These are phyloP conservation scores for Sporothrix euskadiensis DNA, from an alignment of 2,329 filamentous ascomycete species.

Conservation along the genomic window DNA sequence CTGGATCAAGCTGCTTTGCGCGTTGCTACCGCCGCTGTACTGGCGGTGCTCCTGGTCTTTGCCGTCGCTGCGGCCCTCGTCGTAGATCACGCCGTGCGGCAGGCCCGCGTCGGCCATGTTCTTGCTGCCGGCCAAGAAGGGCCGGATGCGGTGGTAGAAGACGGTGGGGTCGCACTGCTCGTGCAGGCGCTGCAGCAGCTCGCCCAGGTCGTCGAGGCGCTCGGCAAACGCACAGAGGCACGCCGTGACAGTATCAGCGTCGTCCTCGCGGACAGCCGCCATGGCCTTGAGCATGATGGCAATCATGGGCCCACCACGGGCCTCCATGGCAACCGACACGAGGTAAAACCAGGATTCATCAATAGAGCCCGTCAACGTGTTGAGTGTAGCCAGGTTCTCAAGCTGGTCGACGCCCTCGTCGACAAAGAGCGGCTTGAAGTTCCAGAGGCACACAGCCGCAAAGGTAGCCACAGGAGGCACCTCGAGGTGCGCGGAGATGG, in stretches of 20 bases:
- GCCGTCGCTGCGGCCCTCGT: conserved; percentile 66
- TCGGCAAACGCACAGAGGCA: conserved; percentile 84
- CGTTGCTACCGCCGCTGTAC: conserved; percentile 92
- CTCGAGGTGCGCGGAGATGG: conserved; percentile 75
- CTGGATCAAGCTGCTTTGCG: conserved; percentile 93
- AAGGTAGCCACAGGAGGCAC: conserved; percentile 93
- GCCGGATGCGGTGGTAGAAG: conserved; percentile 95
- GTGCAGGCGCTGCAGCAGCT: conserved; percentile 83
- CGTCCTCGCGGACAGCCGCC: conserved; percentile 69
- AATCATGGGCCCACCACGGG: conserved; percentile 81
- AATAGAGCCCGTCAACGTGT: conserved; percentile 88
- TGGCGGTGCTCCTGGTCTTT: conserved; percentile 64
- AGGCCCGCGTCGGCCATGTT: conserved; percentile 95
- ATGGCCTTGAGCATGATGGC: conserved; percentile 88
- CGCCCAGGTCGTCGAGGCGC: conserved; percentile 79
- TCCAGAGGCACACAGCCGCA: conserved; percentile 90
- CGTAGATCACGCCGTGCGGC: conserved; percentile 83
- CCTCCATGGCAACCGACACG: conserved; percentile 92
- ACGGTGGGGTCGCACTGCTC: conserved; percentile 92
- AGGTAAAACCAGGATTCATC: conserved; percentile 99
- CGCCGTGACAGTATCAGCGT: conserved; percentile 69
- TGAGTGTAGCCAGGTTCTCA: conserved; percentile 83
- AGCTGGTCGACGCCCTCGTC: conserved; percentile 79
- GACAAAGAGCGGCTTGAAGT: conserved; percentile 88
- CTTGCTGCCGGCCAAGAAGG: conserved; percentile 92